phyloP scores from a whole-genome alignment of 371 early-diverging fungal genomes.

The Paraphysoderma sedebokerense region DNA sequence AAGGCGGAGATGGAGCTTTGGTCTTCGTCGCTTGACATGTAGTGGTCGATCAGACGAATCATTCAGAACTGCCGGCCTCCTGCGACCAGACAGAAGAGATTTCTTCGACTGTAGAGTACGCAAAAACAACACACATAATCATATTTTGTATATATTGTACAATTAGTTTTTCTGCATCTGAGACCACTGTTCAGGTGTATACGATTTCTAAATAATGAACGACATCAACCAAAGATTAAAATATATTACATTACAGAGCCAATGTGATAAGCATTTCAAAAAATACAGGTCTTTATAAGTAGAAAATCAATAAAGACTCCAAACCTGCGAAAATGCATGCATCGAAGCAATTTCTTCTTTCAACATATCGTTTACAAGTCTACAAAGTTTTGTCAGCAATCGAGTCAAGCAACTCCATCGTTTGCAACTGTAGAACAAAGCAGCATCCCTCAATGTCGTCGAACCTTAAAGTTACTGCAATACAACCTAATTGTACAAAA shows the following conservation, averaged over 20 bases:
- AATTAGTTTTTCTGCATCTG: background rate
- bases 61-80: too few species aligned
- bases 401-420: background rate
- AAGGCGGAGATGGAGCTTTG: too few species aligned
- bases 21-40: too few species aligned
- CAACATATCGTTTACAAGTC: conserved; percentile 54
- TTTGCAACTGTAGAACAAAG: background rate
- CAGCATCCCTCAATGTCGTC: too few species aligned
- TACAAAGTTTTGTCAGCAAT: background rate
- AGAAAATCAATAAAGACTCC: too few species aligned
- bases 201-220: conserved; percentile 31
- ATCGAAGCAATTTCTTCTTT: conserved; percentile 57
- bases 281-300: conserved; percentile 12
- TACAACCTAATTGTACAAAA: background rate
- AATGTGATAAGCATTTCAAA: background rate
- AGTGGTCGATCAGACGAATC: too few species aligned
- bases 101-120: too few species aligned
- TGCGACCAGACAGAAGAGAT: too few species aligned
- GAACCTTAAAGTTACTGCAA: background rate
- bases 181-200: conserved; percentile 51
- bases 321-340: conserved; percentile 73
- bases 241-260: background rate
- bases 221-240: background rate
- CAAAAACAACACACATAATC: too few species aligned
- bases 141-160: too few species aligned